Evolutionary conservation across 2,329 filamentous ascomycete genomes (phyloP).

Genomic region (Dothidotthia symphoricarpi): DNA sequence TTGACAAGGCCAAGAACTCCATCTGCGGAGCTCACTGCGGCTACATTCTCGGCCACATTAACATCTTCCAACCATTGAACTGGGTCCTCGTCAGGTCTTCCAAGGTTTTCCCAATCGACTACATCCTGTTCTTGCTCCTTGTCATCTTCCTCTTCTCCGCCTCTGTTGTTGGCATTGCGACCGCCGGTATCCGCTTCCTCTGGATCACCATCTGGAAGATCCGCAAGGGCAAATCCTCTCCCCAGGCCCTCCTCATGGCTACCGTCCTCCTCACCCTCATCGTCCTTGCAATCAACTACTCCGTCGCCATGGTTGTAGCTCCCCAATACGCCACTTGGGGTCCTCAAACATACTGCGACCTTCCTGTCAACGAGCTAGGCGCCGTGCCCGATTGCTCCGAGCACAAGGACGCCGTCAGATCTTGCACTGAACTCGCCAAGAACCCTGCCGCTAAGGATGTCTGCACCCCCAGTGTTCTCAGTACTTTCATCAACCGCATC

Average conservation of each 20-base stretch:
- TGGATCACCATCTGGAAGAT: constrained; percentile 95
- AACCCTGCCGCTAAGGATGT: constrained; percentile 72
- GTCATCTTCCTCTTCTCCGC: constrained; percentile 85
- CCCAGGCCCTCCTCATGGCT: constrained; percentile 85
- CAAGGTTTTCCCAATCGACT: constrained; percentile 86
- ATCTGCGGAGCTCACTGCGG: constrained; percentile 87
- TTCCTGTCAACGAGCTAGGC: constrained; percentile 60
- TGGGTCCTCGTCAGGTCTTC: constrained; percentile 80
- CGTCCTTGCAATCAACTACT: constrained; percentile 88
- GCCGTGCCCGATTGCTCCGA: constrained; percentile 73
- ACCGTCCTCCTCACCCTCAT: constrained; percentile 90
- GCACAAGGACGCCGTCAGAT: constrained; percentile 68
- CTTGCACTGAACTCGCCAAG: constrained; percentile 75
- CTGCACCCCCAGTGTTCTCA: constrained; percentile 88
- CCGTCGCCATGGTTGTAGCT: constrained; percentile 87
- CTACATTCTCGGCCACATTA: constrained; percentile 83
- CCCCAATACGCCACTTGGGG: constrained; percentile 95
- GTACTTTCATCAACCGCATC: constrained; percentile 88
- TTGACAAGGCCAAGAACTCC: constrained; percentile 96
- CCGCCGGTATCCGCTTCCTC: constrained; percentile 89
- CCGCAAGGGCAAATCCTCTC: constrained; percentile 81
- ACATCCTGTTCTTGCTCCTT: constrained; percentile 80
- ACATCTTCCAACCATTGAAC: constrained; percentile 94
- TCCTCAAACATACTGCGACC: constrained; percentile 89
- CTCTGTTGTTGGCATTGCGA: constrained; percentile 81